phyloP scores from a whole-genome alignment of 768 basidiomycete genomes.

The Agaricus sinodeliciosus region DNA sequence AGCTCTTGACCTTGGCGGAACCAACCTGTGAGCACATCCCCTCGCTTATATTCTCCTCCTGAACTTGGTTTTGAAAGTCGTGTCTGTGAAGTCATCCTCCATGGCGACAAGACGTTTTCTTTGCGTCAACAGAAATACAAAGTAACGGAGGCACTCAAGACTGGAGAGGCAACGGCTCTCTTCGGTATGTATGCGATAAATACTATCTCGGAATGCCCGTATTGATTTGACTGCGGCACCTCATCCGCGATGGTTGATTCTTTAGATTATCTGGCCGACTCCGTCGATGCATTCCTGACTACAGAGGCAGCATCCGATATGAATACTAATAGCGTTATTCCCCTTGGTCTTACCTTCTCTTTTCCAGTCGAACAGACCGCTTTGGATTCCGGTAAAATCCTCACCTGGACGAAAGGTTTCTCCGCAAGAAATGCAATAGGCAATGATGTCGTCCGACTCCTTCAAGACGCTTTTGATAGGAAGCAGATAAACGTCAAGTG shows the following conservation, averaged over 20 bases:
- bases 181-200: constrained; percentile 54
- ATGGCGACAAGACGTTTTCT: constrained; percentile 83
- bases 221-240: not conserved
- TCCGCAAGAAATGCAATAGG: constrained; percentile 86
- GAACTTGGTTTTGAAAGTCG: constrained; percentile 47
- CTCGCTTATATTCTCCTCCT: not conserved
- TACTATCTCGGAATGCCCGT: constrained; percentile 6
- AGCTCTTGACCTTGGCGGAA: constrained; percentile 94
- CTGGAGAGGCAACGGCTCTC: constrained; percentile 79
- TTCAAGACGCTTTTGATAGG: constrained; percentile 88
- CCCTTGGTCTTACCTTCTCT: constrained; percentile 91
- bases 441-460: constrained; percentile 79
- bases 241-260: not conserved
- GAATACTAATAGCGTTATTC: constrained; percentile 30
- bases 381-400: constrained; percentile 79
- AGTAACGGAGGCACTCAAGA: constrained; percentile 89
- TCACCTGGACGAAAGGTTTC: constrained; percentile 97
- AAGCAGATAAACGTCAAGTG: constrained; percentile 91
- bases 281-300: constrained; percentile 92
- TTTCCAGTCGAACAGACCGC: constrained; percentile 98
- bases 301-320: constrained; percentile 42
- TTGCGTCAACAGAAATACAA: constrained; percentile 95
- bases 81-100: constrained; percentile 89
- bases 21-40: constrained; percentile 71
- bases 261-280: constrained; percentile 94